phyloP scores from a whole-genome alignment of 208 protist genomes.

The Acanthamoeba royreba region DNA sequence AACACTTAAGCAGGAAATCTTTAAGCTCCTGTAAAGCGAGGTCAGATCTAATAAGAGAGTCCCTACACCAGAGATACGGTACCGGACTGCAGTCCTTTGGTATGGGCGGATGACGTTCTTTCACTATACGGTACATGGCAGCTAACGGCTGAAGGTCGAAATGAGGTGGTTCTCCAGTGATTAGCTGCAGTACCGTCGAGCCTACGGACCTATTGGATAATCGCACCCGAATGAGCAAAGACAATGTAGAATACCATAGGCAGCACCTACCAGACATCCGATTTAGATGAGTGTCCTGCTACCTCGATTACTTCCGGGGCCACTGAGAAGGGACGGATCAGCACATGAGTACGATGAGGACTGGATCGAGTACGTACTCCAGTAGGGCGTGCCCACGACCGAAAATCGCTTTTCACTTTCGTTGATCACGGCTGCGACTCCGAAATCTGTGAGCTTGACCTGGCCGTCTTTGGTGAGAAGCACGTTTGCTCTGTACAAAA shows the following conservation, averaged over 20 bases:
- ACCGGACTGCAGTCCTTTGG: slow-evolving; percentile 74
- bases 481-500: slow-evolving; percentile 79
- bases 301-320: slow-evolving; percentile 89
- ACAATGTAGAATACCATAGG: too few species aligned
- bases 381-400: slow-evolving; percentile 87
- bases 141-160: slow-evolving; percentile 85
- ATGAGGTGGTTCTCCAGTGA: slow-evolving; percentile 87
- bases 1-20: slow-evolving; percentile 81
- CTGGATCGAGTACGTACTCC: slow-evolving; percentile 70
- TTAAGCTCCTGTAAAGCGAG: slow-evolving; percentile 32
- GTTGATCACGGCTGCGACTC: slow-evolving; percentile 91
- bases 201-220: slow-evolving; percentile 55
- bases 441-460: slow-evolving; percentile 97
- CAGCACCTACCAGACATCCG: slow-evolving; percentile 91
- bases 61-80: too few species aligned
- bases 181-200: slow-evolving; percentile 88
- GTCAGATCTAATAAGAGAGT: not conserved
- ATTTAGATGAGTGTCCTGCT: slow-evolving; percentile 76
- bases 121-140: slow-evolving; percentile 86
- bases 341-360: not conserved
- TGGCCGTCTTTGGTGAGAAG: slow-evolving; percentile 82
- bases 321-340: slow-evolving; percentile 60
- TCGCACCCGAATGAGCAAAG: not conserved
- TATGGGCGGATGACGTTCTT: slow-evolving; percentile 82
- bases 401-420: slow-evolving; percentile 49